Percentiles rank a stretch among this genome's conserved stretches.
Evolutionary conservation across 495 filamentous ascomycete genomes (phyloP).

Genomic region (Staphylotrichum tortipilum): DNA sequence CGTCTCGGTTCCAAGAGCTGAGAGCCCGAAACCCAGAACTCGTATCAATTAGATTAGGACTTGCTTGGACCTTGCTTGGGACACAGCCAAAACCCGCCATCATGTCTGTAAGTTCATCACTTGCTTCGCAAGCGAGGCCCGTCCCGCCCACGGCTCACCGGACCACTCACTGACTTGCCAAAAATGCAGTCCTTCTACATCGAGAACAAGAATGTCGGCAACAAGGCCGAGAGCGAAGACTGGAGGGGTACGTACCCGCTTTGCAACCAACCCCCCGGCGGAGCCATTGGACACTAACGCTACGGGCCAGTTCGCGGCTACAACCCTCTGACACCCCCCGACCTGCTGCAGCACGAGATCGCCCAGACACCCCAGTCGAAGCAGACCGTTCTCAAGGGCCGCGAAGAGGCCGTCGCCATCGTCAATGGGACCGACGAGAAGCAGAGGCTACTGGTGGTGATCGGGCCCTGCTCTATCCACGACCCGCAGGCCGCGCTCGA

Average conservation of each 20-base stretch:
- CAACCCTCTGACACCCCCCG: constrained; percentile 88
- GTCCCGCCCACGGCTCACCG: background rate
- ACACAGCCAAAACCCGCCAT: background rate
- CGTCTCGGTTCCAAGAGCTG: background rate
- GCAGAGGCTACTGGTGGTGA: constrained; percentile 76
- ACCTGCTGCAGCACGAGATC: constrained; percentile 94
- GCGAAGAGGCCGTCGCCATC: constrained; percentile 71
- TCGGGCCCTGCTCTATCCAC: constrained; percentile 96
- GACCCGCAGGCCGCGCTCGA: constrained; percentile 86
- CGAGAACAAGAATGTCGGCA: constrained; percentile 81
- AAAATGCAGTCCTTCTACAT: constrained; percentile 59
- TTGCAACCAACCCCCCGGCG: background rate
- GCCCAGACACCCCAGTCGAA: constrained; percentile 68
- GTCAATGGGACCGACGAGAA: constrained; percentile 71
- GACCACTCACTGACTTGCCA: constrained; percentile 2
- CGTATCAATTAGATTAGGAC: background rate
- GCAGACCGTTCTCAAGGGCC: constrained; percentile 68
- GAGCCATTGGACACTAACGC: constrained; percentile 1
- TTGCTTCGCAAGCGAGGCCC: background rate
- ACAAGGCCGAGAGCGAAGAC: constrained; percentile 72
- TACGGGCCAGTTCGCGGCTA: constrained; percentile 63
- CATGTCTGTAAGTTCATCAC: constrained; percentile 20
- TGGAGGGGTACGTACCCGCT: constrained; percentile 63
- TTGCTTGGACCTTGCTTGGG: background rate
- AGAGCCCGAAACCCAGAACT: background rate